Conservation (phyloP, 148 eudicot genomes). For the Chenopodium berlandieri region DNA sequence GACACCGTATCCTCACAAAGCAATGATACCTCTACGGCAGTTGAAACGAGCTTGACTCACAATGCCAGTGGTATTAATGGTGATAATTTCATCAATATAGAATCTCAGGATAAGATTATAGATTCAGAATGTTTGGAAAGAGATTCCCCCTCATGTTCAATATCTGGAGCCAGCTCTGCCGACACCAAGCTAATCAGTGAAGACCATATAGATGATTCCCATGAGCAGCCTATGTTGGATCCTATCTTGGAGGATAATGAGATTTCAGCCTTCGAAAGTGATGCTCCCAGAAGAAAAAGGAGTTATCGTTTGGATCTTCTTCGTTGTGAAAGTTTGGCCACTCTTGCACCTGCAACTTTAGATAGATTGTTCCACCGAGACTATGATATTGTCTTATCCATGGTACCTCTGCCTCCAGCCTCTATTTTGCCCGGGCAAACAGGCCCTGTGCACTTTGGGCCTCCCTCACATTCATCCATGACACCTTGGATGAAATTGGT, state of each 20-base stretch:
- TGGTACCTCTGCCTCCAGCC: constrained; percentile 92
- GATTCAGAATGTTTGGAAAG: constrained; percentile 24
- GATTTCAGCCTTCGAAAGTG: constrained; percentile 34
- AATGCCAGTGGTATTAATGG: constrained; percentile 25
- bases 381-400: constrained; percentile 86
- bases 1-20: constrained; percentile 31
- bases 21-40: constrained; percentile 33
- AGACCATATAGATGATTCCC: constrained; percentile 17
- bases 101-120: constrained; percentile 20
- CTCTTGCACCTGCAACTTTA: constrained; percentile 74
- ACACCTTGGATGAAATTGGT: constrained; percentile 98
- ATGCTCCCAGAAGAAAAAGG: constrained; percentile 44
- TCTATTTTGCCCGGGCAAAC: constrained; percentile 87
- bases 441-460: constrained; percentile 96
- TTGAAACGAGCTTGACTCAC: constrained; percentile 33
- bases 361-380: constrained; percentile 82
- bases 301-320: constrained; percentile 84
- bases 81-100: constrained; percentile 23
- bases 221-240: constrained; percentile 35
- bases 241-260: constrained; percentile 41
- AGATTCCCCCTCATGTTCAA: constrained; percentile 17
- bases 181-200: constrained; percentile 31
- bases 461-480: constrained; percentile 91
- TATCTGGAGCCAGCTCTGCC: constrained; percentile 29
- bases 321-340: constrained; percentile 95